phyloP scores from a whole-genome alignment of 140 eudicot genomes.

The Cichorium intybus region DNA sequence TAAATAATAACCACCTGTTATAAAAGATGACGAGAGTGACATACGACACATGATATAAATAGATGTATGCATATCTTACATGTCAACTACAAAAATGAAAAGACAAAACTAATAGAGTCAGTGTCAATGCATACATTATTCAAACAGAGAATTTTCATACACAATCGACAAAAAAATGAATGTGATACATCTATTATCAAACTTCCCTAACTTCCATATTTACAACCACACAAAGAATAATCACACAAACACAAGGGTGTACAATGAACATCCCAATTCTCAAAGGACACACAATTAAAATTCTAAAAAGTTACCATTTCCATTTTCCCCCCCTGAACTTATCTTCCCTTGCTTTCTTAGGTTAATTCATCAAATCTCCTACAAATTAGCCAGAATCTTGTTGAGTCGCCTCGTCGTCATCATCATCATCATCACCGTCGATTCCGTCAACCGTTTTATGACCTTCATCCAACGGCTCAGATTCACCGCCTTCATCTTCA shows the following conservation, averaged over 20 bases:
- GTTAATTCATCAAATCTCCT: conserved; percentile 1
- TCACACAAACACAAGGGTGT: conserved; percentile 7
- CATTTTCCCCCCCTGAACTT: conserved; percentile 1
- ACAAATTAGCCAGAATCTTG: conserved; percentile 43
- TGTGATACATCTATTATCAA: neutral
- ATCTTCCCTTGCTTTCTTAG: neutral
- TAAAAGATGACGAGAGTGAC: neutral
- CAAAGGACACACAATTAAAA: neutral
- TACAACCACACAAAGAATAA: conserved; percentile 24
- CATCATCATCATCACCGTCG: conserved; percentile 42
- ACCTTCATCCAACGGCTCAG: conserved; percentile 36
- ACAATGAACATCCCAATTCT: neutral
- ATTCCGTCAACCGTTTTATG: conserved; percentile 23
- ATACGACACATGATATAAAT: neutral
- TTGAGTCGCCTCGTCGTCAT: conserved; percentile 43
- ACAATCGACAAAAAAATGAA: neutral
- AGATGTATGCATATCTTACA: neutral
- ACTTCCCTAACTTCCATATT: neutral
- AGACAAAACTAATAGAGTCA: neutral
- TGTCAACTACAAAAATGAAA: neutral
- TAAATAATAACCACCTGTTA: neutral
- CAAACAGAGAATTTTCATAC: neutral
- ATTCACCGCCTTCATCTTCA: conserved; percentile 47
- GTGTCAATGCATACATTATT: neutral
- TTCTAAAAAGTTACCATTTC: neutral